These are phyloP conservation scores for Podospora pseudocomata DNA, from an alignment of 495 filamentous ascomycete genomes.

Conservation along the genomic window DNA sequence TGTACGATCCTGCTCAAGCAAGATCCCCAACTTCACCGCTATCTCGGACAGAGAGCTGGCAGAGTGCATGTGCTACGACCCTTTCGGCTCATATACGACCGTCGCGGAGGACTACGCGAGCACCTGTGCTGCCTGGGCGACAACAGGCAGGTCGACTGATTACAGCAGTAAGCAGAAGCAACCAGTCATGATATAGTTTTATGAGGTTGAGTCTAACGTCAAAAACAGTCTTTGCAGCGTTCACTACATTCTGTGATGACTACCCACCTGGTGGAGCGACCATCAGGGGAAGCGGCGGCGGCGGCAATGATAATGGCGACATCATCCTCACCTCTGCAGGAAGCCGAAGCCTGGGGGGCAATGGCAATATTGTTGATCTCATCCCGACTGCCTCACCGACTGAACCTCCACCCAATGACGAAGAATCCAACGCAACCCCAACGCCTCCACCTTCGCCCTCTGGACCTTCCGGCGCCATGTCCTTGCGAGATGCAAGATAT, in stretches of 20 bases:
- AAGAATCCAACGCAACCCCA: neutral
- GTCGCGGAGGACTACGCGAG: slow-evolving; percentile 24
- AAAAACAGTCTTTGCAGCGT: slow-evolving; percentile 16
- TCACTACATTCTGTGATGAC: slow-evolving; percentile 23
- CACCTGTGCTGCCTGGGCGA: slow-evolving; percentile 21
- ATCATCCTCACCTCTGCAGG: slow-evolving; percentile 1
- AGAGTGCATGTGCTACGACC: slow-evolving; percentile 10
- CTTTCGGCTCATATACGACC: slow-evolving; percentile 20
- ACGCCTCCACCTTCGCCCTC: neutral
- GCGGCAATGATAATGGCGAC: neutral
- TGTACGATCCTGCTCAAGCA: slow-evolving; percentile 7
- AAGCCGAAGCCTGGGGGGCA: neutral
- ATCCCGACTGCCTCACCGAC: neutral
- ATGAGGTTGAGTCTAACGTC: neutral
- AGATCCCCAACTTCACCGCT: neutral
- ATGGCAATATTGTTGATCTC: neutral
- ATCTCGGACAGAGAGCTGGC: neutral
- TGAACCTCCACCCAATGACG: neutral
- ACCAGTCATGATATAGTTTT: neutral
- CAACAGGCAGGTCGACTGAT: slow-evolving; percentile 15
- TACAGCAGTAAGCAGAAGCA: slow-evolving; percentile 19
- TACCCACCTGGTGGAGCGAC: neutral
- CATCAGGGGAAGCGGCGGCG: neutral
- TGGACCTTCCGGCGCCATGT: neutral
- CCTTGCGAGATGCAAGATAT: neutral